These are phyloP conservation scores for Arthrobotrys entomopaga DNA, from an alignment of 2,329 filamentous ascomycete genomes.

Conservation along the genomic window DNA sequence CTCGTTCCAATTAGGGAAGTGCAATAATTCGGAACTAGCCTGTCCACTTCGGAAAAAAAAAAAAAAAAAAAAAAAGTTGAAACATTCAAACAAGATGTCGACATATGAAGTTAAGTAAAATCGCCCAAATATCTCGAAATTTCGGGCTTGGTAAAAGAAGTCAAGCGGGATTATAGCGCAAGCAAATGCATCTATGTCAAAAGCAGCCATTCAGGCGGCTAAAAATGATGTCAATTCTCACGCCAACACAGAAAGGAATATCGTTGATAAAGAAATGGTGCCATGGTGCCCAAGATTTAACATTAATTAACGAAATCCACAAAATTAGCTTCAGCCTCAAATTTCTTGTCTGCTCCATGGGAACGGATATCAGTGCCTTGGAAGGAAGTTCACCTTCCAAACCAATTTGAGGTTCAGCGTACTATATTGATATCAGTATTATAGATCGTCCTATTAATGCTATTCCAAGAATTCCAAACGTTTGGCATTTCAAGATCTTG, in stretches of 20 bases:
- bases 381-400: slow-evolving; percentile 31
- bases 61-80: slow-evolving; percentile 19
- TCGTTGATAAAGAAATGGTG: no score
- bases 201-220: slow-evolving; percentile 14
- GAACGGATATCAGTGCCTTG: slow-evolving; percentile 45
- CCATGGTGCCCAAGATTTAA: background rate
- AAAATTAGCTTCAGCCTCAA: slow-evolving; percentile 19
- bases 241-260: background rate
- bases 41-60: slow-evolving; percentile 29
- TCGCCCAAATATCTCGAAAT: no score
- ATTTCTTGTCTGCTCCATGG: slow-evolving; percentile 21
- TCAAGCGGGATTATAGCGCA: background rate
- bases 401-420: slow-evolving; percentile 9
- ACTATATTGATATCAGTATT: slow-evolving; percentile 12
- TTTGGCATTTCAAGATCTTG: slow-evolving; percentile 20
- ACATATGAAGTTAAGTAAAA: no score
- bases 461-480: slow-evolving; percentile 13
- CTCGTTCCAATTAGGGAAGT: slow-evolving; percentile 54
- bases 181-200: background rate
- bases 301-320: background rate
- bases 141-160: background rate
- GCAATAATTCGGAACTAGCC: slow-evolving; percentile 26
- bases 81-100: no score
- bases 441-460: slow-evolving; percentile 13
- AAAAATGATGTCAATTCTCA: slow-evolving; percentile 29